Percentiles rank a stretch among this genome's conserved stretches.
These are phyloP conservation scores for Ceratocystis papillata DNA, from an alignment of 2,329 filamentous ascomycete genomes.

Conservation along the genomic window DNA sequence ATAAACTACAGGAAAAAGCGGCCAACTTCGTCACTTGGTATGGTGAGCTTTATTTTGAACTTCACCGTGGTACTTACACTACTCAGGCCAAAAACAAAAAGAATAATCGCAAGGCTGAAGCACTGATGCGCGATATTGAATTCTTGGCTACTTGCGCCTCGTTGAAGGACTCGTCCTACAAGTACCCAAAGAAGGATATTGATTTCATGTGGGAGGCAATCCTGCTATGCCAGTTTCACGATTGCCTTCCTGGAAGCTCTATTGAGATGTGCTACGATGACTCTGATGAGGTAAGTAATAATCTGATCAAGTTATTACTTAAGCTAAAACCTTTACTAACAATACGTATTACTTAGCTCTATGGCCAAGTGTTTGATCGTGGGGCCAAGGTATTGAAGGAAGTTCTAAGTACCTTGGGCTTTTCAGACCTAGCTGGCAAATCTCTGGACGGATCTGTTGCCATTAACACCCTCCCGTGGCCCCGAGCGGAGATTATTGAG, in stretches of 20 bases:
- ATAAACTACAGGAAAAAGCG: constrained; percentile 67
- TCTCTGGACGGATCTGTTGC: constrained; percentile 41
- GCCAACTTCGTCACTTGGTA: constrained; percentile 86
- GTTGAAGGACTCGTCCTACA: constrained; percentile 59
- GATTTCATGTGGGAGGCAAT: constrained; percentile 93
- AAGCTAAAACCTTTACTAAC: constrained; percentile 27
- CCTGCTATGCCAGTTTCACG: constrained; percentile 91
- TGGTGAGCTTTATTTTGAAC: constrained; percentile 93
- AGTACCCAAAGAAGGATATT: constrained; percentile 87
- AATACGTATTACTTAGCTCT: constrained; percentile 43
- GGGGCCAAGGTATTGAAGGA: constrained; percentile 62
- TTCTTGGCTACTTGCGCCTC: constrained; percentile 77
- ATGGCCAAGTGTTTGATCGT: constrained; percentile 68
- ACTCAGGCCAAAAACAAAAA: constrained; percentile 96
- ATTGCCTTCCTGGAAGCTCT: constrained; percentile 85
- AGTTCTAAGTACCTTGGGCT: constrained; percentile 55
- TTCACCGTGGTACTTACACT: constrained; percentile 94
- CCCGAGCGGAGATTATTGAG: constrained; percentile 61
- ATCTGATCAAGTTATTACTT: not conserved
- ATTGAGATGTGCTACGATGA: constrained; percentile 99
- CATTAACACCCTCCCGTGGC: constrained; percentile 82
- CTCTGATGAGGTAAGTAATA: constrained; percentile 56
- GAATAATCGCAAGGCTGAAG: constrained; percentile 80
- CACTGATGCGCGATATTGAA: constrained; percentile 77
- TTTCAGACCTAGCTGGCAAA: constrained; percentile 38